Evolutionary conservation across 495 filamentous ascomycete genomes (phyloP), one percentile per base, ranked within the genome.

Genomic region (Halenospora varia): DNA sequence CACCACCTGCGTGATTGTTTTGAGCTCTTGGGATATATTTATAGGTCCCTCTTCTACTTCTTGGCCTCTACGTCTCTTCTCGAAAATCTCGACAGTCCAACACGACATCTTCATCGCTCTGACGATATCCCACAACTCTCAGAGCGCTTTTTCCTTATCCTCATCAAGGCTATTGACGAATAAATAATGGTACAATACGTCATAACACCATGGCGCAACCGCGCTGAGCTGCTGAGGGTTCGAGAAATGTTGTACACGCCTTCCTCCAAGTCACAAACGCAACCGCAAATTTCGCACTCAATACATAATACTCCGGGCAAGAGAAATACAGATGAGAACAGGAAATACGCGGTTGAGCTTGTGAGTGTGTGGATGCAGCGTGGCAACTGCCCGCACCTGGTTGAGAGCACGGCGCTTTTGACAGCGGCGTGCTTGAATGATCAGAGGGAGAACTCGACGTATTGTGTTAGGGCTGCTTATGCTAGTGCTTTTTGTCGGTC

Each of bases 381-480:
- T 61, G 88, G 88, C 53, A 84, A 83, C 62, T 84, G 92, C 45
- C 89, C 89, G 25, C 89, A 93, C 72, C 76, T 89, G 60, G 82
- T 95, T 51, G 89, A 92, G 71, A 87, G 86, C 13, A 95, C 89
- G 1, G 89, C 89, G 15, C 74, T 91, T 24, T 75, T 95, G 55
- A 86, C 81, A 39, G 84, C 89, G 59, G 89, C 88, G 6, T 77
- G 88, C 47, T 74, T 95, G 25, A 68, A 73, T 57, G 68, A 71
- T 59, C 77, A 81, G 63, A 70, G 73, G 19, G 69, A 71, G 58
- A 75, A 76, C 52, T 78, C 76, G 3, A 67, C 75, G 4, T 84
- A 82, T 57, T 75, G 76, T 17, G 75, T 85, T 45, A 70, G 79
- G 23, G 80, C 82, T 8, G 77, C 77, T 3, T 84, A 84, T 71